These are phyloP conservation scores for Beta vulgaris DNA, from an alignment of 148 eudicot genomes.

Conservation along the genomic window DNA sequence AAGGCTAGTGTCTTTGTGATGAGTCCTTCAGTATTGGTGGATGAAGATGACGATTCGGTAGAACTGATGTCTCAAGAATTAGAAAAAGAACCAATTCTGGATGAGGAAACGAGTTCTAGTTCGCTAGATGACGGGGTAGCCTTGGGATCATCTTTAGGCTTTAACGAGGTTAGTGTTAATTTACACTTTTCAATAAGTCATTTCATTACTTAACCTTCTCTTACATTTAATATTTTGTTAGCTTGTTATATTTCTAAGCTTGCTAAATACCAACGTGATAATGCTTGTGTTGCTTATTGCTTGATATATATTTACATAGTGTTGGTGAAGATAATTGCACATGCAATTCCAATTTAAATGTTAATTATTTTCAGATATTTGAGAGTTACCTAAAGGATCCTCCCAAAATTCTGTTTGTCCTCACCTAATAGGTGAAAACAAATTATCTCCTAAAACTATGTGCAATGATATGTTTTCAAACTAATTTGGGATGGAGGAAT, in stretches of 20 bases:
- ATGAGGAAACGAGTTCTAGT: slow-evolving; percentile 28
- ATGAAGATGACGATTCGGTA: slow-evolving; percentile 19
- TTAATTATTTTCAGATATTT: no score
- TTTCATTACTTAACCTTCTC: neutral
- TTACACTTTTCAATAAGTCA: neutral
- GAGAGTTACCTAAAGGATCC: neutral
- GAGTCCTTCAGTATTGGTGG: neutral
- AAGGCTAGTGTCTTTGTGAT: neutral
- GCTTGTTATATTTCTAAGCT: neutral
- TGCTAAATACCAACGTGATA: neutral
- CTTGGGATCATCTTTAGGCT: slow-evolving; percentile 20
- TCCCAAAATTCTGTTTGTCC: neutral
- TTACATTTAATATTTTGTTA: neutral
- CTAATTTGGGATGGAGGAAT: no score
- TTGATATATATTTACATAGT: neutral
- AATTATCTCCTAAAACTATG: no score
- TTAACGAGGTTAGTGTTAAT: slow-evolving; percentile 30
- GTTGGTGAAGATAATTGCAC: neutral
- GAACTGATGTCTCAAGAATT: slow-evolving; percentile 21
- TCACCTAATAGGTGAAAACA: no score
- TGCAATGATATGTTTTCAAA: no score
- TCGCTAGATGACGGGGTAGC: slow-evolving; percentile 17
- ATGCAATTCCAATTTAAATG: neutral
- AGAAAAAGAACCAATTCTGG: slow-evolving; percentile 35
- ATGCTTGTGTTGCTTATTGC: neutral